Percentiles rank a stretch among this genome's conserved stretches.
These are phyloP conservation scores for Hyaloscypha variabilis DNA, from an alignment of 495 filamentous ascomycete species.

Conservation along the genomic window DNA sequence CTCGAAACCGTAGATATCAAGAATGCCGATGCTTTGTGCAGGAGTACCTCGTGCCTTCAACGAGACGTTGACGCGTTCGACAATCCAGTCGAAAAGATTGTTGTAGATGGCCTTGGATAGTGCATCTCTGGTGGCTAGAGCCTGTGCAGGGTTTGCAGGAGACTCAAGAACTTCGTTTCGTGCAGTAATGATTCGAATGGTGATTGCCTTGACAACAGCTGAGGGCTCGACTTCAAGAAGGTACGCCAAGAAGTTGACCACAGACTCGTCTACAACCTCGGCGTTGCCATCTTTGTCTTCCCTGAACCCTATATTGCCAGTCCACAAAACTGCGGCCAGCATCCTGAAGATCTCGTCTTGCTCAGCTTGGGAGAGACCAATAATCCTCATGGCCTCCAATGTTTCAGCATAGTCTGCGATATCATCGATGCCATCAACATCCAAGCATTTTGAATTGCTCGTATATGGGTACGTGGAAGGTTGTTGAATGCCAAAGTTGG, in stretches of 20 bases:
- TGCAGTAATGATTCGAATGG: constrained; percentile 87
- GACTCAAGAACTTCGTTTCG: constrained; percentile 86
- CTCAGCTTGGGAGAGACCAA: constrained; percentile 85
- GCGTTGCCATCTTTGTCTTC: constrained; percentile 93
- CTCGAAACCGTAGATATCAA: constrained; percentile 99
- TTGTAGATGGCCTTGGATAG: constrained; percentile 94
- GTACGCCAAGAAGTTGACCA: constrained; percentile 93
- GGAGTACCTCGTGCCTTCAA: constrained; percentile 76
- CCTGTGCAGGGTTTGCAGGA: constrained; percentile 87
- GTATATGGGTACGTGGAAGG: constrained; percentile 96
- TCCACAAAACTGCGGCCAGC: constrained; percentile 90
- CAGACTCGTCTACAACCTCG: constrained; percentile 79
- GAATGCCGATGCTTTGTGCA: constrained; percentile 89
- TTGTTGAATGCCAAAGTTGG: constrained; percentile 84
- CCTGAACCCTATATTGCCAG: constrained; percentile 86
- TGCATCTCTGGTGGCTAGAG: constrained; percentile 90
- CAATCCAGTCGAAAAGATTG: constrained; percentile 99
- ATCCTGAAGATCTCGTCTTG: constrained; percentile 98
- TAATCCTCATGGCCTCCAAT: constrained; percentile 90
- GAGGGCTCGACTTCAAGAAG: constrained; percentile 84
- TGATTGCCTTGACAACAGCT: constrained; percentile 85
- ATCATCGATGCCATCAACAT: constrained; percentile 94
- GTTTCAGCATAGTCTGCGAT: constrained; percentile 89
- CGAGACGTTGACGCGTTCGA: constrained; percentile 87
- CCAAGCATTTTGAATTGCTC: constrained; percentile 87